Conservation (phyloP, 1,139 yeast genomes). For the Sugiyamaella japonica region DNA sequence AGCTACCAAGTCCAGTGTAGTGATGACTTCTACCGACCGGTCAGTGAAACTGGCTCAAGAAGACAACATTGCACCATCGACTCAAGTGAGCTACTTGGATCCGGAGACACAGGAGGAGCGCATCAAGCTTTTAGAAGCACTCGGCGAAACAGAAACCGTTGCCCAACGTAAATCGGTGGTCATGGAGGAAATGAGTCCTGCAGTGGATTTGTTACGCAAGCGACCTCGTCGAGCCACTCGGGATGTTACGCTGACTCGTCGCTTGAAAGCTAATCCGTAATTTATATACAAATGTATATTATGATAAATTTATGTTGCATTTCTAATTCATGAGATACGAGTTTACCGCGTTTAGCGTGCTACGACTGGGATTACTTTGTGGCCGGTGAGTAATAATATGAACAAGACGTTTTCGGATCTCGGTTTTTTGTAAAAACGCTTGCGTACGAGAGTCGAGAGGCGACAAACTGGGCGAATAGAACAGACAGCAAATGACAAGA, state of each 20-base stretch:
- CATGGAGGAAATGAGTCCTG: slow-evolving; percentile 27
- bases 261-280: slow-evolving; percentile 8
- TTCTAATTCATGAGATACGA: slow-evolving; percentile 32
- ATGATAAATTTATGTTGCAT: background rate
- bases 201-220: slow-evolving; percentile 24
- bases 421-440: slow-evolving; percentile 38
- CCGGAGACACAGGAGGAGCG: slow-evolving; percentile 29
- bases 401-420: slow-evolving; percentile 58
- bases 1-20: background rate
- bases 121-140: slow-evolving; percentile 29
- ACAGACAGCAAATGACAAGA: slow-evolving; percentile 51
- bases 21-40: background rate
- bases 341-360: slow-evolving; percentile 56
- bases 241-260: slow-evolving; percentile 10
- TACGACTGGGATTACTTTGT: slow-evolving; percentile 71
- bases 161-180: slow-evolving; percentile 2
- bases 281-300: background rate
- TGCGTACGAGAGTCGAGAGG: slow-evolving; percentile 23
- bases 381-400: slow-evolving; percentile 45
- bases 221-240: slow-evolving; percentile 10
- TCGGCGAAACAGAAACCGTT: slow-evolving; percentile 27
- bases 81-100: slow-evolving; percentile 33
- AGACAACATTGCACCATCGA: slow-evolving; percentile 14
- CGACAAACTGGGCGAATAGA: slow-evolving; percentile 49
- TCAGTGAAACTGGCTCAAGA: background rate